Base-by-base conservation (phyloP, 495 filamentous ascomycete species). In the Letharia columbiana region DNA sequence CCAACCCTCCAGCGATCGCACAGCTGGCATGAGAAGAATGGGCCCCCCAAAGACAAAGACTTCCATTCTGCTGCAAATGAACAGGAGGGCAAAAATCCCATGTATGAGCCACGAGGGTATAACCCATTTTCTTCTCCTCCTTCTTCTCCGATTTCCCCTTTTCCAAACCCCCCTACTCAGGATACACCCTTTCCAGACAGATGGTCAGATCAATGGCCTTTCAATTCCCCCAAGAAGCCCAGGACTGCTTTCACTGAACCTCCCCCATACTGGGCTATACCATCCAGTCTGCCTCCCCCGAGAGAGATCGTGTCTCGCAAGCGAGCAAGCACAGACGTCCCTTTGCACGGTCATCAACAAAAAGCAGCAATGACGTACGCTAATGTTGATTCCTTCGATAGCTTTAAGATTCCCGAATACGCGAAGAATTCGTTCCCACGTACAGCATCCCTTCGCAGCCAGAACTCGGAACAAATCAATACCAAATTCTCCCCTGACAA, bases 381-480 rank as follows among this genome's bases (percentile, higher is more conserved):
- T 68, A 62, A 74, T 64, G n/a, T 62, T 69, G 65, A 71, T 65
- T 7, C 50, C 3, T 37, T 56, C 37, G 20, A 31, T 76, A 87
- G 85, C 72, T 86, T 86, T 62, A 72, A 74, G 50, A 78, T 84
- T 64, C 71, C 77, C 20, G 58, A 52, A 20, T 56, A 59, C 37
- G 40, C 47, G 62, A 73, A 78, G 56, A 74, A 77, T 28, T 66
- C 73, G n/a, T 81, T 75, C 66, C 50, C 72, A 15, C 59, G 71
- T 28, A 73, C 75, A 18, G 65, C 73, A 57, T 72, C 78, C 20
- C 79, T 83, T 62, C 72, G 78, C 60, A 84, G 82, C 61, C 82
- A 79, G 59, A 91, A 87, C 71, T 80, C 86, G 42, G 89, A 91
- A 70, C 86, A 87, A 67, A 87, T 96, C 74, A 90, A 90, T 70